A percentile compares a stretch with the other conserved stretches of the same genome.
Conservation (phyloP, 345 rosid genomes). For the Camelina neglecta region DNA sequence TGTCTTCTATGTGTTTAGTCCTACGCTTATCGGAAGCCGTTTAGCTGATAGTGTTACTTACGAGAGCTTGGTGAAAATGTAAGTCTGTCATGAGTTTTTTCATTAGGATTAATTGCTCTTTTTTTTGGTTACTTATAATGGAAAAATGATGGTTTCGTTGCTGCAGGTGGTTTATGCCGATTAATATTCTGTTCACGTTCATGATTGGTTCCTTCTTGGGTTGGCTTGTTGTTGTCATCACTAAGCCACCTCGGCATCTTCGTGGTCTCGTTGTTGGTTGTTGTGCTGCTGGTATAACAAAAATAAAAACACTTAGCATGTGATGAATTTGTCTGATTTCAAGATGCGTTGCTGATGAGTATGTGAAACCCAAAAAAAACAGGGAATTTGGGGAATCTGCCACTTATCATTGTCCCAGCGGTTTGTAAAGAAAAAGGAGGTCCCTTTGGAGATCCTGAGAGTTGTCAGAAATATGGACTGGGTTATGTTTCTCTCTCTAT, state of each 20-base stretch:
- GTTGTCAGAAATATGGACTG: constrained; percentile 54
- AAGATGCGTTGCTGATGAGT: neutral
- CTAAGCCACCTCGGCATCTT: constrained; percentile 51
- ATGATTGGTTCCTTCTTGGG: constrained; percentile 54
- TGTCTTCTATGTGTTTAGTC: constrained; percentile 65
- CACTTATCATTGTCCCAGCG: constrained; percentile 66
- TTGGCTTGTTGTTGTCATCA: constrained; percentile 53
- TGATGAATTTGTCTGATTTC: neutral
- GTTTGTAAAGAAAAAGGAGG: constrained; percentile 64
- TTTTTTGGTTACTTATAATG: neutral
- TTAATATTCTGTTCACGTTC: constrained; percentile 59
- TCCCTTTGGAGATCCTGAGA: constrained; percentile 67
- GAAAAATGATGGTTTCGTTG: neutral
- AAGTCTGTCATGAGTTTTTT: constrained; percentile 31
- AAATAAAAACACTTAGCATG: neutral
- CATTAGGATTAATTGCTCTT: constrained; percentile 5
- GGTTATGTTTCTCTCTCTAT: constrained; percentile 74
- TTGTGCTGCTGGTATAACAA: constrained; percentile 38
- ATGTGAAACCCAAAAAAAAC: constrained; percentile 4
- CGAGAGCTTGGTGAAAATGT: constrained; percentile 58
- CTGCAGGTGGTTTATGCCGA: constrained; percentile 71
- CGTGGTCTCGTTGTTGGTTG: constrained; percentile 47
- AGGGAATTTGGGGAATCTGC: constrained; percentile 76
- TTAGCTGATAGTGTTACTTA: constrained; percentile 59
- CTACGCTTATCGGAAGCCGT: constrained; percentile 61